These are phyloP conservation scores for Trifolium dubium DNA, from an alignment of 306 rosid genomes.

Conservation along the genomic window DNA sequence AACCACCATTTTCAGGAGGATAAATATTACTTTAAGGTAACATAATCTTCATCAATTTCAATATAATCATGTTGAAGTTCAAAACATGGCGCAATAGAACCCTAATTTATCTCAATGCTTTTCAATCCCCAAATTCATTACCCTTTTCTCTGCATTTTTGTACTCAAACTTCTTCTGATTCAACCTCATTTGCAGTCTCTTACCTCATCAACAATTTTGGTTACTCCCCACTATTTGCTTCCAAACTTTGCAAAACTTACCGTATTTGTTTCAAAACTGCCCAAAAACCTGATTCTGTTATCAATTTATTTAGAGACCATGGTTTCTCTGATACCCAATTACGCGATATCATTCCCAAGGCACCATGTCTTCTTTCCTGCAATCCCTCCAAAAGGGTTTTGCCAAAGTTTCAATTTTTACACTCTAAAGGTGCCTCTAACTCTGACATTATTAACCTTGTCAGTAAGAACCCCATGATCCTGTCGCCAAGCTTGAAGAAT, in stretches of 20 bases:
- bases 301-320: neutral
- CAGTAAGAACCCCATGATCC: neutral
- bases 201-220: conserved; percentile 1
- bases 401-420: neutral
- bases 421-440: neutral
- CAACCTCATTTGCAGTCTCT: neutral
- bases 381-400: neutral
- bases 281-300: neutral
- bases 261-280: neutral
- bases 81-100: too few species aligned
- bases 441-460: neutral
- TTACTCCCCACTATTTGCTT: neutral
- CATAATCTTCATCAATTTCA: too few species aligned
- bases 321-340: neutral
- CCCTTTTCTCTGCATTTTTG: neutral
- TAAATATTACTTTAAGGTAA: too few species aligned
- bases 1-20: too few species aligned
- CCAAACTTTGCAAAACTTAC: neutral
- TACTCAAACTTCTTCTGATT: neutral
- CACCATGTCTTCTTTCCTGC: neutral
- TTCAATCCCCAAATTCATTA: neutral
- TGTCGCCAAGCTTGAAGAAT: neutral
- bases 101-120: neutral
- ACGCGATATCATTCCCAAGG: neutral
- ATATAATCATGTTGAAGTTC: too few species aligned